These are phyloP conservation scores for Sugiyamaella valdiviana DNA, from an alignment of 805 yeast species.

Conservation along the genomic window DNA sequence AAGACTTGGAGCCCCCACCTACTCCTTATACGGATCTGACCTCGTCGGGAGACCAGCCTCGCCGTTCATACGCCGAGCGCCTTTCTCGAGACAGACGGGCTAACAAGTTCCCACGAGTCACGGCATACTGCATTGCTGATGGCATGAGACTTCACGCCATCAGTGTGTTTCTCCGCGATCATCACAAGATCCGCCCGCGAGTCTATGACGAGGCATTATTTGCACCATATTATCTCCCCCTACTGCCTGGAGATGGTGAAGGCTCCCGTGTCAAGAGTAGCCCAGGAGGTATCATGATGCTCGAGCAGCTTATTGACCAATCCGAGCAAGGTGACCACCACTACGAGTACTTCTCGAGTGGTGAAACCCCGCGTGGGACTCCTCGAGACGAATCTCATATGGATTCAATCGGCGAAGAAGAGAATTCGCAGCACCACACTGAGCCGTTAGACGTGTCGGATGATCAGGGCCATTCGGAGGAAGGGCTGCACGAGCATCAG, in stretches of 20 bases:
- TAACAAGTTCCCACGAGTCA: constrained; percentile 69
- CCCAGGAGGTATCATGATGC: constrained; percentile 38
- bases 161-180: constrained; percentile 53
- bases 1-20: constrained; percentile 25
- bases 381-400: constrained; percentile 40
- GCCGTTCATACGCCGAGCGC: constrained; percentile 29
- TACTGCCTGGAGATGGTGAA: constrained; percentile 64
- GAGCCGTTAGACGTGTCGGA: neutral
- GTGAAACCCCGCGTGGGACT: constrained; percentile 34
- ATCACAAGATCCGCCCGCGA: constrained; percentile 82
- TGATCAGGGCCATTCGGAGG: neutral
- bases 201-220: constrained; percentile 89
- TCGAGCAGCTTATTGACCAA: constrained; percentile 73
- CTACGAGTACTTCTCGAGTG: constrained; percentile 83
- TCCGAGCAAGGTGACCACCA: constrained; percentile 87
- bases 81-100: constrained; percentile 46
- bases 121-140: constrained; percentile 88
- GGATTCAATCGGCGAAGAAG: constrained; percentile 24
- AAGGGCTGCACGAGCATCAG: neutral
- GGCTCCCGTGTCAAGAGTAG: constrained; percentile 32
- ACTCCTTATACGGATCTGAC: constrained; percentile 6
- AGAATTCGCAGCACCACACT: neutral
- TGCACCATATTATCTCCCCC: constrained; percentile 81
- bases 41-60: constrained; percentile 4
- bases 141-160: constrained; percentile 63